Evolutionary conservation across 768 basidiomycete species (phyloP).

Genomic region (Suillus subluteus): DNA sequence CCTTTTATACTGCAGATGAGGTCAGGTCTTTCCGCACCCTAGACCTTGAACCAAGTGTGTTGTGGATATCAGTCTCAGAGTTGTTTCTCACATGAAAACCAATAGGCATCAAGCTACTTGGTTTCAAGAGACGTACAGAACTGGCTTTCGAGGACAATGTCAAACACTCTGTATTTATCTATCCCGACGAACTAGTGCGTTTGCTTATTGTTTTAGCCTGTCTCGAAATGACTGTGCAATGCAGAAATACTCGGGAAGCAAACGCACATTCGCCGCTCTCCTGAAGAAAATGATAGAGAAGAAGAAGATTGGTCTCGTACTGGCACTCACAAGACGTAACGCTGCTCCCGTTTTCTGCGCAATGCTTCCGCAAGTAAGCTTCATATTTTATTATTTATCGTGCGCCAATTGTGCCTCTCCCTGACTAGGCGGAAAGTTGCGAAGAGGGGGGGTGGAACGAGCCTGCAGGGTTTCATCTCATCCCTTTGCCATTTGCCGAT

Average conservation of each 20-base stretch:
- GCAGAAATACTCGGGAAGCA: constrained; percentile 85
- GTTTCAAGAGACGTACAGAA: constrained; percentile 78
- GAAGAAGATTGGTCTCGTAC: constrained; percentile 79
- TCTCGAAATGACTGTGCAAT: not conserved
- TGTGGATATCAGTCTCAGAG: not conserved
- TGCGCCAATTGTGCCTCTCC: constrained; percentile 6
- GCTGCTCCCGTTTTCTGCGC: constrained; percentile 81
- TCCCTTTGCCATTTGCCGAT: constrained; percentile 93
- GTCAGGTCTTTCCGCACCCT: constrained; percentile 81
- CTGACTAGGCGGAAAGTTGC: constrained; percentile 62
- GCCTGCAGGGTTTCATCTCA: constrained; percentile 91
- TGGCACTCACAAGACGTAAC: constrained; percentile 70
- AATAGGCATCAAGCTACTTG: constrained; percentile 85
- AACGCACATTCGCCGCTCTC: constrained; percentile 87
- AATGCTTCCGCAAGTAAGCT: constrained; percentile 78
- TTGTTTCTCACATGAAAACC: not conserved
- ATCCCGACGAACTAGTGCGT: constrained; percentile 86
- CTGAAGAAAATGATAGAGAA: constrained; percentile 82
- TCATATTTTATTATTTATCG: not conserved
- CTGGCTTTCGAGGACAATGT: constrained; percentile 87
- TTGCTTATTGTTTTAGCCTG: not conserved
- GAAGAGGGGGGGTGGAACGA: constrained; percentile 77
- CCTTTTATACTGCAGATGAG: constrained; percentile 86
- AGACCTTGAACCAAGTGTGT: constrained; percentile 73
- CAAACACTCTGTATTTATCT: constrained; percentile 90